These are phyloP conservation scores for Botrytis deweyae DNA, from an alignment of 2,329 filamentous ascomycete genomes.

Conservation along the genomic window DNA sequence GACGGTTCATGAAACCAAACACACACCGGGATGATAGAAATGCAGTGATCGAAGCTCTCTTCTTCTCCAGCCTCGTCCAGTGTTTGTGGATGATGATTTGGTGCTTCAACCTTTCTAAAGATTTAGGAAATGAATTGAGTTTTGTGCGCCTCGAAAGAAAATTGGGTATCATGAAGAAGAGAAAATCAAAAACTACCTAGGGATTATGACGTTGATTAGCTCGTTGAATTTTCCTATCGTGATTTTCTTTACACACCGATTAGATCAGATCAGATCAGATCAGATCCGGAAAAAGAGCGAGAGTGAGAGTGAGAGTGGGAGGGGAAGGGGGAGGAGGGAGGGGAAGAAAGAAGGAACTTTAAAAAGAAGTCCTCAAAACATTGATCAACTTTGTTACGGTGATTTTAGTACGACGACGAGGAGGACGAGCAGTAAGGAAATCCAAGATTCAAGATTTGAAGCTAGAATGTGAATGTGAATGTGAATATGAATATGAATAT, in stretches of 20 bases:
- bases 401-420: not conserved
- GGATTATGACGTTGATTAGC: constrained; percentile 3
- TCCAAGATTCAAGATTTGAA: too few species aligned
- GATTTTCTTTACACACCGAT: constrained; percentile 2
- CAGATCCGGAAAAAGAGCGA: not conserved
- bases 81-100: not conserved
- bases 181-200: constrained; percentile 5
- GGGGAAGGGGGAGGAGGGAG: not conserved
- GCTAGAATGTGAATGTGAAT: not conserved
- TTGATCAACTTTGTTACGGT: not conserved
- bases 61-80: not conserved
- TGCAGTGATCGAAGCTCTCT: constrained; percentile 10
- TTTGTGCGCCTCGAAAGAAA: not conserved
- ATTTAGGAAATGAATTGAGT: not conserved
- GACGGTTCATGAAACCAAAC: constrained; percentile 29
- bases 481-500: too few species aligned
- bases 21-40: not conserved
- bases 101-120: not conserved
- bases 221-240: not conserved
- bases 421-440: not conserved
- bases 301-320: not conserved
- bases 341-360: not conserved
- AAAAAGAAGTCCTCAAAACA: not conserved
- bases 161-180: constrained; percentile 7
- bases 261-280: not conserved